These are phyloP conservation scores for Scenedesmus sp. DNA, from an alignment of 163 green algal species.

Conservation along the genomic window DNA sequence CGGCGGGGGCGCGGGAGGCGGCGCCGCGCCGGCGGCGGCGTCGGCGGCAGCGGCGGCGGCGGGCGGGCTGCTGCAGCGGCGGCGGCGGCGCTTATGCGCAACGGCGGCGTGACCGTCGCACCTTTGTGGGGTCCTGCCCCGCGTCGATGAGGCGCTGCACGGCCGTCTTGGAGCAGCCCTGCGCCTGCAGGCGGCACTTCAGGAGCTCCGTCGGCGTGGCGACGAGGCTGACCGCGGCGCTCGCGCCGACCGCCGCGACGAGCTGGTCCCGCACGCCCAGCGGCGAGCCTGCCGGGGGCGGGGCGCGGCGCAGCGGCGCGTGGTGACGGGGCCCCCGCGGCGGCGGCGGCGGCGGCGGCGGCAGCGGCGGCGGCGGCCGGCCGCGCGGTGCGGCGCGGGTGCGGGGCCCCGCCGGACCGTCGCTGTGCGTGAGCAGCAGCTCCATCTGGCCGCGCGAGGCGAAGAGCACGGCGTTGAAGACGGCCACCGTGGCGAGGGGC, in stretches of 20 bases:
- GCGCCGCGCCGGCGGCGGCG: too few species aligned
- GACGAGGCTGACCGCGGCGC: constrained; percentile 75
- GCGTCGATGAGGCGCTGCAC: constrained; percentile 44
- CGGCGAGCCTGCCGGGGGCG: constrained; percentile 43
- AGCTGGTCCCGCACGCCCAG: constrained; percentile 68
- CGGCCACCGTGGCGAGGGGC: constrained; percentile 81
- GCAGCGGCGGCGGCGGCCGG: too few species aligned
- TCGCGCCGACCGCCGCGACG: constrained; percentile 65
- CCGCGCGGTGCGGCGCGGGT: too few species aligned
- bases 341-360: too few species aligned
- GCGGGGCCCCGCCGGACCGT: constrained; percentile 65
- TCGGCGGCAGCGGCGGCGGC: too few species aligned
- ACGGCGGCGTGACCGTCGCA: not conserved
- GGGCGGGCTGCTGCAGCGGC: too few species aligned
- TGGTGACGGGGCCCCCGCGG: too few species aligned
- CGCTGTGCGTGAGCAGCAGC: constrained; percentile 60
- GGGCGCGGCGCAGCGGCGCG: not conserved
- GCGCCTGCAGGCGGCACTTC: constrained; percentile 83
- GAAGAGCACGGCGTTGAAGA: constrained; percentile 88
- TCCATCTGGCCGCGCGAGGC: constrained; percentile 71
- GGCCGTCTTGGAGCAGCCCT: constrained; percentile 46
- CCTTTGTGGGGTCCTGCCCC: constrained; percentile 44
- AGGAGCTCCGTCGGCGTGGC: constrained; percentile 88
- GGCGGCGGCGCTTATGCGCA: too few species aligned
- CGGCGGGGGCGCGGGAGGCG: too few species aligned